Evolutionary conservation across 2,329 filamentous ascomycete species (phyloP).

Genomic region (Chaetomium sp.): DNA sequence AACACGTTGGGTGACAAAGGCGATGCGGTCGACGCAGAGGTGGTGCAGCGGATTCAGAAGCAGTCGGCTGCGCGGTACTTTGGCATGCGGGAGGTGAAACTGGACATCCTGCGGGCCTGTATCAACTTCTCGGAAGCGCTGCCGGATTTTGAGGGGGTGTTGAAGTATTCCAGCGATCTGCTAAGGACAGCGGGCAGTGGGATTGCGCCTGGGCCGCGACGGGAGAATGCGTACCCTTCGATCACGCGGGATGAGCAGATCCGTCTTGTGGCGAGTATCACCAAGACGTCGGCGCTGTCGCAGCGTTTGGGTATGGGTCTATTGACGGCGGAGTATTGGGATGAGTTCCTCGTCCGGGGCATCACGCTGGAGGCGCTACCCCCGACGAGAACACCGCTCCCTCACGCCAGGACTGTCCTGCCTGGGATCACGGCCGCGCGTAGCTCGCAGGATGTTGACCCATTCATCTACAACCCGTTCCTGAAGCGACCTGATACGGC

Average conservation of each 20-base stretch:
- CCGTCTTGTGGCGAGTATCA: conserved; percentile 76
- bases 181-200: conserved; percentile 76
- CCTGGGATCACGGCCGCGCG: conserved; percentile 44
- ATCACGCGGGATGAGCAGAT: conserved; percentile 79
- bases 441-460: conserved; percentile 60
- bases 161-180: conserved; percentile 78
- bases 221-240: conserved; percentile 61
- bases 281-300: conserved; percentile 73
- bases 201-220: conserved; percentile 63
- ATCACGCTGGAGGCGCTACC: conserved; percentile 62
- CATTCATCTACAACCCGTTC: conserved; percentile 95
- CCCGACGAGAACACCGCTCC: conserved; percentile 54
- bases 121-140: conserved; percentile 91
- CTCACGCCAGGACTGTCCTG: conserved; percentile 53
- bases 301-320: conserved; percentile 64
- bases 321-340: conserved; percentile 85
- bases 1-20: conserved; percentile 19
- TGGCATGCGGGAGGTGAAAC: conserved; percentile 73
- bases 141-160: conserved; percentile 84
- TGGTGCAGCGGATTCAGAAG: conserved; percentile 51
- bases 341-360: conserved; percentile 82
- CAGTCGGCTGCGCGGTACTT: conserved; percentile 58
- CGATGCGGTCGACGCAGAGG: conserved; percentile 46
- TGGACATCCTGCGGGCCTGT: conserved; percentile 81
- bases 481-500: conserved; percentile 59